phyloP scores from a whole-genome alignment of 495 filamentous ascomycete genomes.

The Venustampulla echinocandica region DNA sequence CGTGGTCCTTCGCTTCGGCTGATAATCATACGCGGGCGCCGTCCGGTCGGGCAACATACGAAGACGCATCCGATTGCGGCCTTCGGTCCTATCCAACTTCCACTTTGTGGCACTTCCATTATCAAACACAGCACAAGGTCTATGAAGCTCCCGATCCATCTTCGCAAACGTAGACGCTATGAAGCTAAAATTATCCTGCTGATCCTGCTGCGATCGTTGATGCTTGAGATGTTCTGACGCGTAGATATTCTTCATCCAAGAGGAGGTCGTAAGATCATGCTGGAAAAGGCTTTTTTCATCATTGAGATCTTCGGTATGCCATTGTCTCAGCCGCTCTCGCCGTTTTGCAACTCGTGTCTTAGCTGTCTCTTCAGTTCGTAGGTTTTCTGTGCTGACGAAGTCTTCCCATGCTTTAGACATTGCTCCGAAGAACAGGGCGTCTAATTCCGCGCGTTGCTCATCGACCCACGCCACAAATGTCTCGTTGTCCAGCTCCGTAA shows the following conservation, averaged over 20 bases:
- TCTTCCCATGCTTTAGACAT: slow-evolving; percentile 76
- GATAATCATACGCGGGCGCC: slow-evolving; percentile 57
- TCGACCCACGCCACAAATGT: slow-evolving; percentile 85
- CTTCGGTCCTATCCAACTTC: slow-evolving; percentile 92
- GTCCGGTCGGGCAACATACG: slow-evolving; percentile 67
- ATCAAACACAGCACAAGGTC: slow-evolving; percentile 72
- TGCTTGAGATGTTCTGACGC: slow-evolving; percentile 85
- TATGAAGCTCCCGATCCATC: slow-evolving; percentile 62
- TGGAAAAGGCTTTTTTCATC: slow-evolving; percentile 63
- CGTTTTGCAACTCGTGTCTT: slow-evolving; percentile 60
- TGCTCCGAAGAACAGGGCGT: slow-evolving; percentile 67
- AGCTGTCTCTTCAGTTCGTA: slow-evolving; percentile 61
- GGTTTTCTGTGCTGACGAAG: slow-evolving; percentile 74
- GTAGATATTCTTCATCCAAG: slow-evolving; percentile 93
- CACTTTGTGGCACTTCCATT: slow-evolving; percentile 59
- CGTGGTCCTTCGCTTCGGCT: slow-evolving; percentile 65
- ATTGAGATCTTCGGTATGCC: slow-evolving; percentile 57
- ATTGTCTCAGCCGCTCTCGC: slow-evolving; percentile 71
- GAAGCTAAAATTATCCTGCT: slow-evolving; percentile 77
- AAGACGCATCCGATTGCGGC: slow-evolving; percentile 87
- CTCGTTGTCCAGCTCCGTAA: slow-evolving; percentile 79
- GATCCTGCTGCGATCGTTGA: slow-evolving; percentile 78
- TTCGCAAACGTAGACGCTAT: slow-evolving; percentile 62
- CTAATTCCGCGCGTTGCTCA: slow-evolving; percentile 69
- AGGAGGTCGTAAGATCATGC: slow-evolving; percentile 73